These are phyloP conservation scores for Phytopythium cucurbitacearum DNA, from an alignment of 352 stramenopile species.

Conservation along the genomic window DNA sequence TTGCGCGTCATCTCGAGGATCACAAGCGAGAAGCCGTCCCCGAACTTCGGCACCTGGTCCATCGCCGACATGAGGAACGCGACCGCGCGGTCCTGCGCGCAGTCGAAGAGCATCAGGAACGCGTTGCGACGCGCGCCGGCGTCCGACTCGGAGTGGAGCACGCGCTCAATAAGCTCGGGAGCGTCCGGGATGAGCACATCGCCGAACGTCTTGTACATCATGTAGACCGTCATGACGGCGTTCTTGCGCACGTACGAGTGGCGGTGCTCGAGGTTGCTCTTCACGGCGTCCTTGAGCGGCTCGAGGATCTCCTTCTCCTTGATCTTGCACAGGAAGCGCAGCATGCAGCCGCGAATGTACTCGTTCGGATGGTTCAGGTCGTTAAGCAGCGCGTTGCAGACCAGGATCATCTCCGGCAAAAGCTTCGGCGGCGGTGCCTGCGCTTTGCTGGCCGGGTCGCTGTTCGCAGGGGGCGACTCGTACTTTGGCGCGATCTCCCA, in stretches of 20 bases:
- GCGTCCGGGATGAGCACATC: conserved; percentile 96
- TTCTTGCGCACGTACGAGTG: conserved; percentile 99
- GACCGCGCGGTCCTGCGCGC: conserved; percentile 95
- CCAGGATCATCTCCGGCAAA: conserved; percentile 99
- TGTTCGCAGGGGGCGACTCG: conserved; percentile 58
- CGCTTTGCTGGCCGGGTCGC: conserved; percentile 14
- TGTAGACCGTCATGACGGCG: conserved; percentile 97
- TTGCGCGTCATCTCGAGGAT: conserved; percentile 99
- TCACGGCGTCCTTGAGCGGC: conserved; percentile 89
- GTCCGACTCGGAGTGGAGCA: conserved; percentile 95
- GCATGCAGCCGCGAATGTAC: conserved; percentile 98
- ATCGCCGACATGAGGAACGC: conserved; percentile 97
- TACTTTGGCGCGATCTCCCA: conserved; percentile 99
- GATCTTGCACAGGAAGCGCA: conserved; percentile 99
- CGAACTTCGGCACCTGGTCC: conserved; percentile 93
- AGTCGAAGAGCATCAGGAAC: conserved; percentile 99
- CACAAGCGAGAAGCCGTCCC: conserved; percentile 98
- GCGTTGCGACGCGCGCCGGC: conserved; percentile 94
- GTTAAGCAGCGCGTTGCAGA: conserved; percentile 99
- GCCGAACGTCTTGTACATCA: conserved; percentile 96
- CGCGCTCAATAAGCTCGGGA: conserved; percentile 95
- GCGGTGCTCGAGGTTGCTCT: conserved; percentile 97
- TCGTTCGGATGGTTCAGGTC: conserved; percentile 99
- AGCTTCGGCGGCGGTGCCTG: conserved; percentile 86
- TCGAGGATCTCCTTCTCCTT: conserved; percentile 96